Evolutionary conservation across 345 rosid genomes (phyloP).

Genomic region (Anacardium occidentale): DNA sequence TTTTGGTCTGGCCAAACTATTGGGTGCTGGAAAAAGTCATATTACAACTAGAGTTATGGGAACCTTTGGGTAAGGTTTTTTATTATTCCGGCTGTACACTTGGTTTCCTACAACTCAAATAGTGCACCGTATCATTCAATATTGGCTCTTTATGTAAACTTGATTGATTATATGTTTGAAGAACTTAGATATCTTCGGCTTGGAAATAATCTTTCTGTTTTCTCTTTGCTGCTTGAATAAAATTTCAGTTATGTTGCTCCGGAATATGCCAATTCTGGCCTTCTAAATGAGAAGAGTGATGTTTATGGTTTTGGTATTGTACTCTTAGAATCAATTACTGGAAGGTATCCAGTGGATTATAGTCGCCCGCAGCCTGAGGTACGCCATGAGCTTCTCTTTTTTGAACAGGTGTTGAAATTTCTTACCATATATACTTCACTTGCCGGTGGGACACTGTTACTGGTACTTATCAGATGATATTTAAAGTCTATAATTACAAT

Average conservation of each 20-base stretch:
- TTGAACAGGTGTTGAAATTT: constrained; percentile 11
- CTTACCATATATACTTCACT: neutral
- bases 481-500: neutral
- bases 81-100: constrained; percentile 9
- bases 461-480: neutral
- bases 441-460: neutral
- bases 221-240: constrained; percentile 12
- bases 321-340: constrained; percentile 93
- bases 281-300: constrained; percentile 91
- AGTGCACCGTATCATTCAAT: neutral
- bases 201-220: neutral
- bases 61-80: constrained; percentile 82
- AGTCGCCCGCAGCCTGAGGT: constrained; percentile 89
- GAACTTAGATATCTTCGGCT: constrained; percentile 7
- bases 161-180: constrained; percentile 9
- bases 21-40: constrained; percentile 85
- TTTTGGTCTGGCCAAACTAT: constrained; percentile 90
- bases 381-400: constrained; percentile 17
- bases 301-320: constrained; percentile 95
- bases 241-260: constrained; percentile 85
- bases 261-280: constrained; percentile 92
- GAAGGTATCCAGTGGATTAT: constrained; percentile 95
- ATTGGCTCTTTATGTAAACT: neutral
- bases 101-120: constrained; percentile 8
- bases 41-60: constrained; percentile 98